Conservation (phyloP, 306 rosid species). For the Rosa persica region DNA sequence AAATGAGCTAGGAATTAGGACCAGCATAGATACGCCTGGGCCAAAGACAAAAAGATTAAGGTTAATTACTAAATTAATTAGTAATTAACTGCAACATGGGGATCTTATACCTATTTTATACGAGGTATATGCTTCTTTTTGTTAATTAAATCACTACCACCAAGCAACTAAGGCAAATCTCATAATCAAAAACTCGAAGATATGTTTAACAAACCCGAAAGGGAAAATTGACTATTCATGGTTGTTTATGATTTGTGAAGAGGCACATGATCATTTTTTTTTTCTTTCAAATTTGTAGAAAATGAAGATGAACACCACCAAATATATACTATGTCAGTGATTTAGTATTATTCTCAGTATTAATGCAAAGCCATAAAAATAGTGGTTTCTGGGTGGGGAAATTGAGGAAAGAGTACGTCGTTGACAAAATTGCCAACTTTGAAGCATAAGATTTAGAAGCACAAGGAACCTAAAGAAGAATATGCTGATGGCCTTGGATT, state of each 20-base stretch:
- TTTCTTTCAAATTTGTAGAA: not conserved
- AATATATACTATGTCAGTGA: not conserved
- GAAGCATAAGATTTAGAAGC: not conserved
- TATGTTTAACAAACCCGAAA: not conserved
- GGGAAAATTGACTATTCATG: not conserved
- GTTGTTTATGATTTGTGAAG: not conserved
- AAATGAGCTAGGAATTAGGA: not conserved
- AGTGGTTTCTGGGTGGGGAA: not conserved
- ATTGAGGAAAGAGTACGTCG: not conserved
- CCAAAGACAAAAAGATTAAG: constrained; percentile 1
- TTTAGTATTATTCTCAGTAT: not conserved
- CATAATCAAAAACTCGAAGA: not conserved
- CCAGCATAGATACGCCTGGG: constrained; percentile 9
- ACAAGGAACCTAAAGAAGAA: constrained; percentile 3
- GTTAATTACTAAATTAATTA: not conserved
- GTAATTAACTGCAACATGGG: not conserved
- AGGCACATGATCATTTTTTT: not conserved
- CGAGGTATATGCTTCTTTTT: not conserved
- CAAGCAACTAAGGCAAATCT: not conserved
- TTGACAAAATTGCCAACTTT: not conserved
- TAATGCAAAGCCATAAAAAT: not conserved
- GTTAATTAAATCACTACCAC: not conserved
- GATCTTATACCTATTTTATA: not conserved
- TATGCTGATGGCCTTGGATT: not conserved
- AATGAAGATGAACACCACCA: not conserved